Base-by-base conservation (phyloP, 352 stramenopile genomes). In the Stephanocyclus meneghinianus region DNA sequence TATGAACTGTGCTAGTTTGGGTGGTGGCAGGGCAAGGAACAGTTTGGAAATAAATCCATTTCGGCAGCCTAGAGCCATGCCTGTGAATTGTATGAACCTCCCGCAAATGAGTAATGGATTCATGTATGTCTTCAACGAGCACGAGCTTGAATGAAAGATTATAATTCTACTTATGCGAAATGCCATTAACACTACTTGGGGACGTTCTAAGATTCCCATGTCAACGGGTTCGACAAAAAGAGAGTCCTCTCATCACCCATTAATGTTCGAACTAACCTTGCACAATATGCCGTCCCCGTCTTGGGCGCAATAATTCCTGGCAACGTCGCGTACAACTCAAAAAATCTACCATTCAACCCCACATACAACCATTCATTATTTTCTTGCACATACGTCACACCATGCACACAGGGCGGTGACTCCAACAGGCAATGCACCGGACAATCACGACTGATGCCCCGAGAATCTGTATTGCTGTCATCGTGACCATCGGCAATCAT, bases 51-150 rank as follows among this genome's bases (percentile, higher is more conserved):
- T 92, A 3, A 93, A 93, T 73, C 89, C 89, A 30, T 93, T 93
- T 68, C 78, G 89, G 40, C 89, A 93, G 62, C 85, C 85, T 15
- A 76, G 79, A 63, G 84, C 87, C 8, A 90, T 93, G 80, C 89
- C 89, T 11, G 89, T 93, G 1, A 91, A 87, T 76, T 87, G 74
- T 51, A 92, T 93, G 87, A 93, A 93, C 73, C 69, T 93, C 2
- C 89, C 89, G n/a, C 89, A 93, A 73, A 90, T 93, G 44, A 85
- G 78, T 65, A 93, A 93, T 74, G 89, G 89, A 6, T 92, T 92
- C 56, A 66, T 93, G 9, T 93, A 93, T 74, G 78, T 89, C 4
- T 92, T 88, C 48, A 93, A 93, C 71, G 61, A 88, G 65, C 89
- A 92, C 72, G 80, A 88, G 57, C 47, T 91, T 60, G 87, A 93